phyloP scores from a whole-genome alignment of 441 rosid species.

The Gossypium davidsonii region DNA sequence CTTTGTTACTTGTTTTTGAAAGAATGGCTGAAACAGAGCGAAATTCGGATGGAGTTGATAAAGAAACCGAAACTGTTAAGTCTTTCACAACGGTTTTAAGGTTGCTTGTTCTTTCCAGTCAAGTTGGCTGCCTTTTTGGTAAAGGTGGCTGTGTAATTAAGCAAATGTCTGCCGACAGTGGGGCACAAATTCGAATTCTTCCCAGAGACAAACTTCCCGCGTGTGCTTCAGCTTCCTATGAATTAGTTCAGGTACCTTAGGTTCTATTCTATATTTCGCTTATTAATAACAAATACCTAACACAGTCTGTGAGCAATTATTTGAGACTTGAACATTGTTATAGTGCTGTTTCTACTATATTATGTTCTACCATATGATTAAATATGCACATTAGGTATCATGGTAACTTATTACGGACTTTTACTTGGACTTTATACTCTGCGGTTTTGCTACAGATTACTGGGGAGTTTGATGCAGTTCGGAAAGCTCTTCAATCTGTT shows the following conservation, averaged over 20 bases:
- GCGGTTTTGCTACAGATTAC: slow-evolving; percentile 38
- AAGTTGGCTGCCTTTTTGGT: slow-evolving; percentile 64
- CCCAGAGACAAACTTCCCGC: slow-evolving; percentile 61
- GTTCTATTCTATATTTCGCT: not conserved
- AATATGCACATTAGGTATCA: not conserved
- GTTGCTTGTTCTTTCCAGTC: slow-evolving; percentile 54
- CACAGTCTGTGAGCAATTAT: not conserved
- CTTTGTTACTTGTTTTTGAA: slow-evolving; percentile 51
- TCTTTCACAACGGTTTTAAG: slow-evolving; percentile 33
- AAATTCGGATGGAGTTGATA: slow-evolving; percentile 28
- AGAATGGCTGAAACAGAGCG: slow-evolving; percentile 44
- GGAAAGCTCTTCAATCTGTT: slow-evolving; percentile 52
- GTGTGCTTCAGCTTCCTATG: slow-evolving; percentile 50
- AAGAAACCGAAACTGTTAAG: slow-evolving; percentile 32
- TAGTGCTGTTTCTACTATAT: not conserved
- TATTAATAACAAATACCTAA: not conserved
- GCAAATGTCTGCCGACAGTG: slow-evolving; percentile 55
- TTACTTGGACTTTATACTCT: not conserved
- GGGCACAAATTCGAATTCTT: slow-evolving; percentile 63
- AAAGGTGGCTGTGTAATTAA: slow-evolving; percentile 61
- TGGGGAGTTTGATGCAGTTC: slow-evolving; percentile 55
- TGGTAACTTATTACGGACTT: not conserved
- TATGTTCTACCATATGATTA: not conserved
- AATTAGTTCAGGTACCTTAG: slow-evolving; percentile 48
- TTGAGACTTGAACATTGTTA: slow-evolving; percentile 2